phyloP scores from a whole-genome alignment of 1,284 basidiomycete genomes.

The Sporisorium iseilematis-ciliati region DNA sequence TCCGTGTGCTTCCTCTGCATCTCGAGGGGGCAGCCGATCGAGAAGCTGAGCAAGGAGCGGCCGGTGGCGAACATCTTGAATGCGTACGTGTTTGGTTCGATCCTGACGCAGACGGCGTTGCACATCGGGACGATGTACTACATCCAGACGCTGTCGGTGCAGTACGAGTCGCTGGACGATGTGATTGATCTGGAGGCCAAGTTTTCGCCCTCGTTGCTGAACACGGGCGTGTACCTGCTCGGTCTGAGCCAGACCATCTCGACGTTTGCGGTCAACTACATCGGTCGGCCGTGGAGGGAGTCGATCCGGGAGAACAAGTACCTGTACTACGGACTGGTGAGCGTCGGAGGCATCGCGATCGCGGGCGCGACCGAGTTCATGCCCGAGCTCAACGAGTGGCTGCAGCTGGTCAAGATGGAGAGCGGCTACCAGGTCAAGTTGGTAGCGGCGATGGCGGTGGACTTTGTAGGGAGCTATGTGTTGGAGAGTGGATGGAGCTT shows the following conservation, averaged over 20 bases:
- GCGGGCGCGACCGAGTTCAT: conserved; percentile 77
- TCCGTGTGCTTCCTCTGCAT: conserved; percentile 68
- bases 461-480: conserved; percentile 88
- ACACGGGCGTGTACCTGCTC: conserved; percentile 67
- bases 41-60: conserved; percentile 62
- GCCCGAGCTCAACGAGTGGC: conserved; percentile 94
- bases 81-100: conserved; percentile 64
- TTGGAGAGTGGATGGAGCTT: conserved; percentile 88
- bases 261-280: conserved; percentile 69
- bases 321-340: conserved; percentile 65
- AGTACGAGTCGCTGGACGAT: conserved; percentile 58
- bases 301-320: conserved; percentile 63
- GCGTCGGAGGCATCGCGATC: conserved; percentile 60
- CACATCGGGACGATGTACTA: conserved; percentile 66
- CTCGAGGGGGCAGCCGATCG: conserved; percentile 64
- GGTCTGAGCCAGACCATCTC: conserved; percentile 66
- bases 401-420: conserved; percentile 95
- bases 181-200: conserved; percentile 66
- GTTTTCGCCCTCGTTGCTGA: conserved; percentile 66
- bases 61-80: conserved; percentile 66
- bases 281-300: conserved; percentile 67
- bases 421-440: conserved; percentile 72
- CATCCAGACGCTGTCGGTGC: conserved; percentile 52
- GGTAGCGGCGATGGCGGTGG: conserved; percentile 79
- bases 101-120: conserved; percentile 66